Conservation (phyloP, 2,329 filamentous ascomycete species). For the Colletotrichum trifolii region DNA sequence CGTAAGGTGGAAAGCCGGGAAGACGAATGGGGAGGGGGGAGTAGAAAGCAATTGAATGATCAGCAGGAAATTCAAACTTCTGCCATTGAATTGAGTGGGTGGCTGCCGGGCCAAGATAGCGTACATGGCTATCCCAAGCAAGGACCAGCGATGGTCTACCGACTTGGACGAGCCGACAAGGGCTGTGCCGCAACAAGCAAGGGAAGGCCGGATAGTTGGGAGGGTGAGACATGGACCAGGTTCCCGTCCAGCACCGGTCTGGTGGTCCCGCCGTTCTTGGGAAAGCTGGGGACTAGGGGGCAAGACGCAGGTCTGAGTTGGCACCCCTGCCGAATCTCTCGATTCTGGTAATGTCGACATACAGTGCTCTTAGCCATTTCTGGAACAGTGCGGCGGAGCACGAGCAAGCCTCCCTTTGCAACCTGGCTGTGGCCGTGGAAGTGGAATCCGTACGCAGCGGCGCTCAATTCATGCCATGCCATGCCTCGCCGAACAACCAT, state of each 20-base stretch:
- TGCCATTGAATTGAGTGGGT: conserved; percentile 28
- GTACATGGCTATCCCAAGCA: conserved; percentile 23
- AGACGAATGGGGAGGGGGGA: conserved; percentile 12
- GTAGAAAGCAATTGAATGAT: conserved; percentile 25
- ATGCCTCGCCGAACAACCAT: conserved; percentile 15
- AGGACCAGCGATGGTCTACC: conserved; percentile 25
- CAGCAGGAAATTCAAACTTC: conserved; percentile 29
- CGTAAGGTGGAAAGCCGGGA: conserved; percentile 1
- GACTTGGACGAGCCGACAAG: not conserved
- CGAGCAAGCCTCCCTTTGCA: conserved; percentile 22
- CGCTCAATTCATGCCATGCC: not conserved
- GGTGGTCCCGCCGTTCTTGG: conserved; percentile 30
- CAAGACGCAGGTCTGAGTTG: conserved; percentile 5
- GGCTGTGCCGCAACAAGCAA: conserved; percentile 36
- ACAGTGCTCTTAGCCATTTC: conserved; percentile 30
- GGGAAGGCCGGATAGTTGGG: conserved; percentile 32
- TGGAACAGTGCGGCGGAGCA: conserved; percentile 29
- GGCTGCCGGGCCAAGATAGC: conserved; percentile 25
- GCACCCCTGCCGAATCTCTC: conserved; percentile 9
- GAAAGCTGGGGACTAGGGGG: conserved; percentile 33
- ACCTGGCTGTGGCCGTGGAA: conserved; percentile 24
- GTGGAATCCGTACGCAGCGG: too few species aligned
- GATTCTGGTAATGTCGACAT: conserved; percentile 9
- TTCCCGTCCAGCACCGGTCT: conserved; percentile 31
- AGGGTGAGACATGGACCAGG: conserved; percentile 34